A percentile compares a stretch with the other conserved stretches of the same genome.
These are phyloP conservation scores for Trichoderma harzianum DNA, from an alignment of 2,329 filamentous ascomycete genomes.

Conservation along the genomic window DNA sequence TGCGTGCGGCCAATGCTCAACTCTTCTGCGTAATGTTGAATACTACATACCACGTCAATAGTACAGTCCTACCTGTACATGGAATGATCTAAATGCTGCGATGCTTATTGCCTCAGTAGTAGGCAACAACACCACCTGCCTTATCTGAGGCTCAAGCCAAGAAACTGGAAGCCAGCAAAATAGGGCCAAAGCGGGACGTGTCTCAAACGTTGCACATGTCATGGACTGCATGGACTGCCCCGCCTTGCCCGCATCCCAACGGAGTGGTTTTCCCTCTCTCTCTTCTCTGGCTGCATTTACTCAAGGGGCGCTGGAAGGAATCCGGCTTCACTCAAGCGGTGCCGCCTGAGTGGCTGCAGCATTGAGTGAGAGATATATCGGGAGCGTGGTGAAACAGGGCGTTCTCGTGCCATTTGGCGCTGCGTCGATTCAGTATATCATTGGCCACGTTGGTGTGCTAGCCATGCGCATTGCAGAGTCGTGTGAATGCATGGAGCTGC, in stretches of 20 bases:
- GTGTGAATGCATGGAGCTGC: background rate
- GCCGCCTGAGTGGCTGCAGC: background rate
- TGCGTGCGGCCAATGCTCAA: background rate
- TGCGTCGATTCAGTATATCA: background rate
- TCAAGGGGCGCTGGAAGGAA: background rate
- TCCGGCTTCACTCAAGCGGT: background rate
- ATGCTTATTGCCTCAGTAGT: background rate
- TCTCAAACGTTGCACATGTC: background rate
- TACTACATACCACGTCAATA: background rate
- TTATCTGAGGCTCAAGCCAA: background rate
- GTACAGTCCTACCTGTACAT: background rate
- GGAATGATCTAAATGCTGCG: background rate
- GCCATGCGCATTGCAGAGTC: background rate
- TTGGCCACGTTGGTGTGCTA: background rate
- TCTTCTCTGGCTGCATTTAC: background rate
- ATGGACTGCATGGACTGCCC: background rate
- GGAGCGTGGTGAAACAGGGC: slow-evolving; percentile 8
- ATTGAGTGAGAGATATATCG: slow-evolving; percentile 8
- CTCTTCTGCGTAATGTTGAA: background rate
- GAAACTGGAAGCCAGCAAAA: background rate
- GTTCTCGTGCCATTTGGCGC: background rate
- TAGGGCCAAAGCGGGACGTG: background rate
- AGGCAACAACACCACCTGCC: background rate
- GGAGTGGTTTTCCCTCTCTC: background rate
- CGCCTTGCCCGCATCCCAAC: background rate